Base-by-base conservation (phyloP, 495 filamentous ascomycete genomes). In the Tuber brumale region DNA sequence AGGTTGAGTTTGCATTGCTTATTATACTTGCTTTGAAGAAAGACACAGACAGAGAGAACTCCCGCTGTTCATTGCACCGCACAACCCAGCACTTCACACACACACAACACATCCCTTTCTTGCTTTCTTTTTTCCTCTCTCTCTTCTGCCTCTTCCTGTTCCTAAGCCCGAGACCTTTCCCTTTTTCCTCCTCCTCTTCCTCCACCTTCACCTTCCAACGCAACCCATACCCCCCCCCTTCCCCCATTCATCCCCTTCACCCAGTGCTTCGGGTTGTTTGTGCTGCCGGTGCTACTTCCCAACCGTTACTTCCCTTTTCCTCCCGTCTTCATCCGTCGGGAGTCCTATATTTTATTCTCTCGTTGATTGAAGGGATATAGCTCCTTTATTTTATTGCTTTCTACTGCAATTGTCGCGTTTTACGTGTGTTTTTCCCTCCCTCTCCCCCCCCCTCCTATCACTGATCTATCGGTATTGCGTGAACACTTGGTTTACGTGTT, bases 261-360 rank as follows among this genome's bases (percentile, higher is more conserved):
- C 57, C 74, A 76, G 74, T 46, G 74, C 66, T 80, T 78, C 79
- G 78, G 57, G 78, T 80, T 80, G 57, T 66, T 80, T 80, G 78
- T 77, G 74, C 70, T 80, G 77, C 77, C 73, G 78, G 78, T 73
- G 78, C 70, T 80, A 14, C 73, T 76, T 76, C 73, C 71, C 43
- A 66, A 41, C 70, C 73, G 70, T 76, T 76, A 70, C 72, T 72
- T 79, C 45, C 61, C 78, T 66, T 71, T 80, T 73, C 76, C 57
- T 66, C 57, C 57, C 70, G 77, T 77, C 78, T 73, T 43, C 78
- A 74, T 66, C 57, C 57, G 51, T 79, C 78, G 78, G 70, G 79
- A 77, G 78, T 44, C 76, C 72, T 73, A 61, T 75, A 76, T 61
- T 57, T 73, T 23, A n/a, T 71, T 79, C 57, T 66, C 31, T 75